Base-by-base conservation (phyloP, 768 basidiomycete species). In the Macrolepiota fuliginosa region DNA sequence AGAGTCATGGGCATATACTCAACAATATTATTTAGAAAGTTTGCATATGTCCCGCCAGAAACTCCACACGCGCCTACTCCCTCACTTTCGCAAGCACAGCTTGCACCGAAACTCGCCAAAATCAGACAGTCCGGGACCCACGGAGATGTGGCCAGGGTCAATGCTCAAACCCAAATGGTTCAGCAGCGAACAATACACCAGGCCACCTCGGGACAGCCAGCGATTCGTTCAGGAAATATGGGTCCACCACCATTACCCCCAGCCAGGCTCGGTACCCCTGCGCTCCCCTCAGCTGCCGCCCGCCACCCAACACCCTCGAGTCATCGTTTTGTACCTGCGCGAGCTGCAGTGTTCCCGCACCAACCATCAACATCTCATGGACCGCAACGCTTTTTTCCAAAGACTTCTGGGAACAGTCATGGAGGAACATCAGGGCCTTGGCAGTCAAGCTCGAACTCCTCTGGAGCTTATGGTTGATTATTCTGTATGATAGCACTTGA, bases 21-120 rank as follows among this genome's bases (percentile, higher is more conserved):
- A 66, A 58, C 29, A 25, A 56, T 55, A 50, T 17, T 65, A 55
- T 32, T 32, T 55, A 92, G 91, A 62, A 83, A 88, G 72, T 92
- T 85, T 69, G 83, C 84, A n/a, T 92, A 89, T 70, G 74, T 71
- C 4, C 81, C 81, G 24, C 79, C 82, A 24, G 76, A 78, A 19
- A 78, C 75, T 36, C 71, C 78, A 46, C 81, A 78, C 61, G 71
- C 69, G 55, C 77, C 76, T 37, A 66, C 72, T 2, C 76, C 77
- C 17, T 72, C 71, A 36, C 68, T 79, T 22, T 72, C 81, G 15
- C 77, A 80, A 65, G 70, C 71, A 58, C 87, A 85, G 65, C 64
- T 73, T 17, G 71, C 75, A 6, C 76, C 81, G 2, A 67, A 72
- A n/a, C 68, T 25, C 32, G 36, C 54, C 7, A 49, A 35, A 25